phyloP scores from a whole-genome alignment of 331 rosid species.

The Telfairia occidentalis region DNA sequence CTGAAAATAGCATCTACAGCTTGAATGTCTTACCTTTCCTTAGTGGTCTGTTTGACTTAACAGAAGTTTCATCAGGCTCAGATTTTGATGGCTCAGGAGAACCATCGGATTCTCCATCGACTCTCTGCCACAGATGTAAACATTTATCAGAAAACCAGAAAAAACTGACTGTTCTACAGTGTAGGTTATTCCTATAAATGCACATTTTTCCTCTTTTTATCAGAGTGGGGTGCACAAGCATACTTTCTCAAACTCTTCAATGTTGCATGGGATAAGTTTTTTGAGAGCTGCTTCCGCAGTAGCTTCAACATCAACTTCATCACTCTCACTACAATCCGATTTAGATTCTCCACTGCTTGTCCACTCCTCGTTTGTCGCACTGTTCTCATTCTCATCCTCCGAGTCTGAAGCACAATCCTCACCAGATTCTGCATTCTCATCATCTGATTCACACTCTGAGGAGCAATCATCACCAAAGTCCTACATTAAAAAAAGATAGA shows the following conservation, averaged over 20 bases:
- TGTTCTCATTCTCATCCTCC: conserved; percentile 67
- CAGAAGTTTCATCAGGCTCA: conserved; percentile 38
- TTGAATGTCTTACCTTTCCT: conserved; percentile 54
- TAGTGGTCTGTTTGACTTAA: conserved; percentile 38
- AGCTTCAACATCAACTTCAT: conserved; percentile 50
- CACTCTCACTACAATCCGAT: conserved; percentile 69
- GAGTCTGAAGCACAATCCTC: conserved; percentile 62
- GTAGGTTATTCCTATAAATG: not conserved
- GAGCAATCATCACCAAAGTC: conserved; percentile 69
- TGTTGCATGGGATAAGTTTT: conserved; percentile 57
- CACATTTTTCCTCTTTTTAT: not conserved
- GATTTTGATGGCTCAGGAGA: conserved; percentile 40
- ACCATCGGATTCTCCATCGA: conserved; percentile 38
- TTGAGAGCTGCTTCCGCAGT: conserved; percentile 68
- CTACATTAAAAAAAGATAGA: conserved; percentile 36
- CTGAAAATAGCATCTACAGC: not conserved
- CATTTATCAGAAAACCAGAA: not conserved
- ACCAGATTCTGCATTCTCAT: conserved; percentile 52
- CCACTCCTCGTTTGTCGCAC: conserved; percentile 65
- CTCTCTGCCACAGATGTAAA: conserved; percentile 30
- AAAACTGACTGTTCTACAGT: not conserved
- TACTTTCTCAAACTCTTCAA: conserved; percentile 63
- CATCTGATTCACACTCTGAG: conserved; percentile 70
- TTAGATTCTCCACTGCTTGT: conserved; percentile 63
- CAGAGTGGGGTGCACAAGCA: conserved; percentile 9